Evolutionary conservation across 306 rosid species (phyloP).

Genomic region (Vigna hirtella): DNA sequence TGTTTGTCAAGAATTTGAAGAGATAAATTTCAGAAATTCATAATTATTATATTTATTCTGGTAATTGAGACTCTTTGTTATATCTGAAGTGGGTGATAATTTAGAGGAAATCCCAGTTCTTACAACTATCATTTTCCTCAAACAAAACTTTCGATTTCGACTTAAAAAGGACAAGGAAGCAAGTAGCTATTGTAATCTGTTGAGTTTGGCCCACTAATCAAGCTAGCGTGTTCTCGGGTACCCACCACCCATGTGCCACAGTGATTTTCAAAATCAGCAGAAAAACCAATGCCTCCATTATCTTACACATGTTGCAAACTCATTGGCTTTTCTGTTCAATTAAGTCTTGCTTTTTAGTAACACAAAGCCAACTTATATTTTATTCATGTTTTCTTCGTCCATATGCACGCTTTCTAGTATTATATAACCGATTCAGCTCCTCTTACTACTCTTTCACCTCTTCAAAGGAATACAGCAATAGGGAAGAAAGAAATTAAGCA

Average conservation of each 20-base stretch:
- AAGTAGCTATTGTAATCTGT: background rate
- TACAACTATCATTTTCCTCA: background rate
- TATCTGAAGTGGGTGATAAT: background rate
- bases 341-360: conserved; percentile 34
- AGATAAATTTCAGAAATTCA: background rate
- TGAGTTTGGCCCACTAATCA: conserved; percentile 63
- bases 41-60: background rate
- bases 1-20: background rate
- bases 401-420: conserved; percentile 31
- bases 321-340: conserved; percentile 37
- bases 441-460: conserved; percentile 17
- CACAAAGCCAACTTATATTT: conserved; percentile 48
- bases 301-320: conserved; percentile 41
- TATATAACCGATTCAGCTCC: conserved; percentile 52
- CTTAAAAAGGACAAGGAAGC: conserved; percentile 37
- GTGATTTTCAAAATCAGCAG: conserved; percentile 51
- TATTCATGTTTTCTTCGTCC: conserved; percentile 38
- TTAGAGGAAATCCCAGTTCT: background rate
- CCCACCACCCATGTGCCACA: conserved; percentile 86
- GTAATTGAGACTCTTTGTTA: background rate
- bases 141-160: background rate
- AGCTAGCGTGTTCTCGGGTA: conserved; percentile 58
- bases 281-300: conserved; percentile 33
- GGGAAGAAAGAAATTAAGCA: background rate
- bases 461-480: background rate